Base-by-base conservation (phyloP, 306 rosid species). In the Herpetospermum pedunculosum region DNA sequence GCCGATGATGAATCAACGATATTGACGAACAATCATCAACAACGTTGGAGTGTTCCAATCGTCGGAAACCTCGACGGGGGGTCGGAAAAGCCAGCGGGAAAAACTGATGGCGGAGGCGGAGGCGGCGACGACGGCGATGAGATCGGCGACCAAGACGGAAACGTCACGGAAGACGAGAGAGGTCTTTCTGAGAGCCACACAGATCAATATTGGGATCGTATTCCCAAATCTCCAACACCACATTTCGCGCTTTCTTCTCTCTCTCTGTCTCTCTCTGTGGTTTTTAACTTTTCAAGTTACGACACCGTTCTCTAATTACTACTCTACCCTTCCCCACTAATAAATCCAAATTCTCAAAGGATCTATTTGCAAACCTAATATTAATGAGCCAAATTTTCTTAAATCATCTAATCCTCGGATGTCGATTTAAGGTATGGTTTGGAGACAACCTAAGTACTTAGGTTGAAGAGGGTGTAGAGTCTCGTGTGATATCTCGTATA, bases 111-210 rank as follows among this genome's bases (percentile, higher is more conserved):
- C 58, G 4, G 94, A 83, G 14, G 83, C 34, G 1, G 87, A 25
- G 77, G 84, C 62, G 34, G 84, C 80, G 49, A 80, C 29, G 77
- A 85, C 62, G 34, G 84, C 80, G 49, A 80, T 49, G 64, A 83
- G 75, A 77, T 79, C 85, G 3, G 3, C 9, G n/a, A 89, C 11
- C 21, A 0, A 89, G 30, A 50, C 38, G 57, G 2, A 73, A 47
- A 80, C 82, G 73, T 87, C 82, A 37, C 79, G 49, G 60, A 78
- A 81, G 0, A 88, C 11, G 47, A 82, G 82, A 6, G 84, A 76
- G 62, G 81, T 84, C 84, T 85, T 89, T 72, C 94, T 83, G 15
- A 89, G 75, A 53, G 83, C 4, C 10, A 92, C 90, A 35, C 54
- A 34, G 77, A 88, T 29, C 60, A 85, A 30, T 72, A 83, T 79